Base-by-base conservation (phyloP, 2,329 filamentous ascomycete genomes). In the Pseudodiploospora longispora region DNA sequence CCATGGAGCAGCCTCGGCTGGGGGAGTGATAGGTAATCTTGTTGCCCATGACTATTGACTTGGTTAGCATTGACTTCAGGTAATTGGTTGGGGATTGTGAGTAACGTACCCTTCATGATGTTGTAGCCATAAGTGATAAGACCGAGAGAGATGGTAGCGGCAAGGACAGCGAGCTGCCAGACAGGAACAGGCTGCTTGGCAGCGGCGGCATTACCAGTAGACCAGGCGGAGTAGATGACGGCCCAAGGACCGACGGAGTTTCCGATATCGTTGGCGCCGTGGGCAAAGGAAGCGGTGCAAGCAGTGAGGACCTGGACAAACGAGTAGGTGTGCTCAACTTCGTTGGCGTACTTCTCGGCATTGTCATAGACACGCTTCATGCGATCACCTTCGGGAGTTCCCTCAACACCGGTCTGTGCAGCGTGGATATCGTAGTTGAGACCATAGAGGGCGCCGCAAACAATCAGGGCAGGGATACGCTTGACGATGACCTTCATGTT, bases 41-140 rank as follows among this genome's bases (percentile, higher is more conserved):
- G 73, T 88, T 89, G 42, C 85, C 85, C 83, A 88, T 87, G 64
- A 85, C 81, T 80, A 52, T 50, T 30, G 6, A 40, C 5, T 8
- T 9, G 1, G 29, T 49, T 36, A 47, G 43, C 9, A 40, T 29
- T 29, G 10, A 19, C 19, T 19, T 19, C n/a, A 19, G 10, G 10
- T 12, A 19, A 31, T 8, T 6, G 9, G 9, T 8, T 5, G 30
- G 12, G 27, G 6, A 19, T 8, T 7, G 6, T 6, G 6, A n/a
- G 6, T 6, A 8, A 51, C 73, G 62, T 65, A 80, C 76, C 80
- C 69, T 85, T 87, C 83, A 88, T 88, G 67, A 88, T 88, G 70
- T 88, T 87, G 70, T 87, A 88, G 7, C 84, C 85, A 55, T 87
- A 88, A 10, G 83, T 87, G 58, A 82, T 71, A 46, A 88, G 72